Percentiles rank a stretch among this genome's conserved stretches.
Evolutionary conservation across 306 rosid species (phyloP).

Genomic region (Carpinus viminea): DNA sequence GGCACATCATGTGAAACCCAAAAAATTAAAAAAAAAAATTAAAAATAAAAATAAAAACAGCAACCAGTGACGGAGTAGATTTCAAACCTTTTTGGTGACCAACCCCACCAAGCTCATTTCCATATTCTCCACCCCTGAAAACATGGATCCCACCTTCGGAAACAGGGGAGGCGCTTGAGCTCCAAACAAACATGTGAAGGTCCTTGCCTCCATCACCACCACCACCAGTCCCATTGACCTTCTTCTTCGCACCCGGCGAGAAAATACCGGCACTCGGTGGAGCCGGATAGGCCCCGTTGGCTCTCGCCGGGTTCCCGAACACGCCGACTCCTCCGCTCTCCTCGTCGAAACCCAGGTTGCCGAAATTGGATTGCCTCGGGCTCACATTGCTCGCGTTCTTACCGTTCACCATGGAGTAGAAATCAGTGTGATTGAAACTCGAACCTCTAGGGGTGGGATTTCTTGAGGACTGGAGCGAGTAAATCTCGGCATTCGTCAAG

Average conservation of each 20-base stretch:
- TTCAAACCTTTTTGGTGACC: conserved; percentile 68
- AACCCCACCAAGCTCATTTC: conserved; percentile 55
- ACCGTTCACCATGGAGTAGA: conserved; percentile 63
- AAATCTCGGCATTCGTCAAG: conserved; percentile 80
- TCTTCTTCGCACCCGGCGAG: conserved; percentile 66
- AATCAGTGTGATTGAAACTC: conserved; percentile 75
- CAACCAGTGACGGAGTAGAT: conserved; percentile 2
- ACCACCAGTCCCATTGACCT: conserved; percentile 34
- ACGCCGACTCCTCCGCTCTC: conserved; percentile 48
- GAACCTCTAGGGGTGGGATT: conserved; percentile 89
- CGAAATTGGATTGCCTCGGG: conserved; percentile 64
- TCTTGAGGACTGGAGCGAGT: conserved; percentile 71
- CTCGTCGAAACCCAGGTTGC: conserved; percentile 61
- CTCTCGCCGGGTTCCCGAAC: conserved; percentile 17
- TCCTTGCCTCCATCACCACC: conserved; percentile 68
- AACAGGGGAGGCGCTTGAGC: conserved; percentile 87
- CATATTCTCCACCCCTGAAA: conserved; percentile 74
- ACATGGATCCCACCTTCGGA: conserved; percentile 85
- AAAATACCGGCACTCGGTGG: conserved; percentile 64
- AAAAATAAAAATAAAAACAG: not conserved
- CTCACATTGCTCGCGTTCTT: conserved; percentile 53
- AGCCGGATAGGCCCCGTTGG: conserved; percentile 53
- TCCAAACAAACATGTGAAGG: conserved; percentile 93
- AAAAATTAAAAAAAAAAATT: not conserved
- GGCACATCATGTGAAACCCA: not conserved